phyloP scores from a whole-genome alignment of 2,329 filamentous ascomycete genomes.

The Sclerotinia sclerotiorum region DNA sequence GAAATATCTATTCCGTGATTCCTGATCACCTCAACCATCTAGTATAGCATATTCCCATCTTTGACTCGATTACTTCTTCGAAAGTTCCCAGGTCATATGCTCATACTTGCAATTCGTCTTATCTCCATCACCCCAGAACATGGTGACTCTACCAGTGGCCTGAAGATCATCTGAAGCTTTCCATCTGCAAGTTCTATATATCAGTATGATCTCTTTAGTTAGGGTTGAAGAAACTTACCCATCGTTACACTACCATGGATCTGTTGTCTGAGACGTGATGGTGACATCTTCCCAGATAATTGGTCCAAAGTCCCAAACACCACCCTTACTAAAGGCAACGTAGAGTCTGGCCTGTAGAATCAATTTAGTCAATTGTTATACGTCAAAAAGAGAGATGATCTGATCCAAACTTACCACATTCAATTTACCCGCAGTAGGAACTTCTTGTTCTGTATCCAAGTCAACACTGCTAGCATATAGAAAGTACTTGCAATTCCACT shows the following conservation, averaged over 20 bases:
- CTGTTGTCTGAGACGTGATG: slow-evolving; percentile 4
- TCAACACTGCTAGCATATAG: neutral
- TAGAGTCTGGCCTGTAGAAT: slow-evolving; percentile 25
- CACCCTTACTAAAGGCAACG: neutral
- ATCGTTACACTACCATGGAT: slow-evolving; percentile 1
- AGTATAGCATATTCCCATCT: neutral
- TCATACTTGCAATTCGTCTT: neutral
- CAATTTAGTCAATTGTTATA: neutral
- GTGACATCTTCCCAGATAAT: slow-evolving; percentile 23
- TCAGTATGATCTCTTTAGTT: neutral
- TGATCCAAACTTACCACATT: neutral
- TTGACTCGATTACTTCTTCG: neutral
- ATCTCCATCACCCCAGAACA: slow-evolving; percentile 2
- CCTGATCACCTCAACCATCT: neutral
- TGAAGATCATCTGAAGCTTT: neutral
- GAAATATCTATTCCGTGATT: neutral
- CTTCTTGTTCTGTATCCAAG: neutral
- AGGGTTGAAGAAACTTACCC: neutral
- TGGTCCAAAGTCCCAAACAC: slow-evolving; percentile 32
- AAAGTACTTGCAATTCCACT: neutral
- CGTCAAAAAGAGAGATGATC: neutral
- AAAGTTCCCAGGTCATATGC: neutral
- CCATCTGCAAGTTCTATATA: neutral
- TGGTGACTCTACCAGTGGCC: neutral
- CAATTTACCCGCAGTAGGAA: neutral